phyloP scores from a whole-genome alignment of 1,284 basidiomycete genomes.

The Ganoderma meredithae region DNA sequence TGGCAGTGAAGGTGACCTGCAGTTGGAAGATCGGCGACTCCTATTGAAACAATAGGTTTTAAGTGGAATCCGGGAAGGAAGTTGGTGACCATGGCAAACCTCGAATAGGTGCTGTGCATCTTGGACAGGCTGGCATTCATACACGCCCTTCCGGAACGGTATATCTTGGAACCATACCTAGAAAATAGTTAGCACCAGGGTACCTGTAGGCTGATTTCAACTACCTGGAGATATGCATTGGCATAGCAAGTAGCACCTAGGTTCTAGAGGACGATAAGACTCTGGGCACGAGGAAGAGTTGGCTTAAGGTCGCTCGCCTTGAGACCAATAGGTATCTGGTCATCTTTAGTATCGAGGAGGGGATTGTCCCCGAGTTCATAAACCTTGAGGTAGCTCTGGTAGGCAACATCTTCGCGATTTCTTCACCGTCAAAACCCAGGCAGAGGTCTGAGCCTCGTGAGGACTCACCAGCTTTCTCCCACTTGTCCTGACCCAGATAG shows the following conservation, averaged over 20 bases:
- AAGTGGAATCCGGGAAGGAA: not conserved
- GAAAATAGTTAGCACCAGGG: not conserved
- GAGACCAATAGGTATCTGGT: conserved; percentile 78
- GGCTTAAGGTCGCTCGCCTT: conserved; percentile 54
- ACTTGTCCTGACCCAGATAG: conserved; percentile 81
- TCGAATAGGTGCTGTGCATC: conserved; percentile 61
- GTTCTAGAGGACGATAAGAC: conserved; percentile 60
- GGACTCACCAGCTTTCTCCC: conserved; percentile 68
- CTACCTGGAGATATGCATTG: conserved; percentile 89
- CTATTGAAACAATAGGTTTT: conserved; percentile 43
- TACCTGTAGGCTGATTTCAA: conserved; percentile 12
- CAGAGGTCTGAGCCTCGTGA: not conserved
- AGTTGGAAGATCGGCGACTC: conserved; percentile 79
- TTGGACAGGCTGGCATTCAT: conserved; percentile 57
- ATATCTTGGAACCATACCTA: conserved; percentile 72
- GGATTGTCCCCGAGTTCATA: conserved; percentile 64
- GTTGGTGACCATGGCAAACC: conserved; percentile 44
- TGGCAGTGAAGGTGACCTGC: conserved; percentile 81
- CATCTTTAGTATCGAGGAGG: conserved; percentile 53
- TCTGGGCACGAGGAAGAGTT: conserved; percentile 11
- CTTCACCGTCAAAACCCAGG: not conserved
- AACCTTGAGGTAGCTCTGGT: conserved; percentile 59
- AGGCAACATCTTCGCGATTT: conserved; percentile 53
- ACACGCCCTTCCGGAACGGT: conserved; percentile 65
- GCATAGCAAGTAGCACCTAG: conserved; percentile 94